A percentile compares a stretch with the other conserved stretches of the same genome.
phyloP scores from a whole-genome alignment of 1,284 basidiomycete genomes.

The Heterobasidion parviporum region DNA sequence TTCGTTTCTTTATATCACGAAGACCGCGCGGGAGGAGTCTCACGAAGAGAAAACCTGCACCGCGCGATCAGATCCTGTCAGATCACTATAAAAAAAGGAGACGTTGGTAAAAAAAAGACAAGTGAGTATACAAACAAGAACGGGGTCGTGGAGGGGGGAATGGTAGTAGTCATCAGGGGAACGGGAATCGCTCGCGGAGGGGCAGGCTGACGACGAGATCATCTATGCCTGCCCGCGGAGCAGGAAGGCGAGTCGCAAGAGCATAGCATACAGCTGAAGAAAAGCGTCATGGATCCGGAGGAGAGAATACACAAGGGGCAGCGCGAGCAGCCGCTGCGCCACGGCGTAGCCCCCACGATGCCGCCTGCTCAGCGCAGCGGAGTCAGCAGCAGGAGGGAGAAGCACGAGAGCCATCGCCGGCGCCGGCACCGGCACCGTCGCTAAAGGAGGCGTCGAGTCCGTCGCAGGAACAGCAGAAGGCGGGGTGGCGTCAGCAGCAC shows the following conservation, averaged over 20 bases:
- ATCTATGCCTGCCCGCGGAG: background rate
- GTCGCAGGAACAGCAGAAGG: background rate
- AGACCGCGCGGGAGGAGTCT: too few relatives aligned
- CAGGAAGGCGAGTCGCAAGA: slow-evolving; percentile 27
- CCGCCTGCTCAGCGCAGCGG: slow-evolving; percentile 1
- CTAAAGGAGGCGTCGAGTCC: too few relatives aligned
- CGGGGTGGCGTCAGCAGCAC: background rate
- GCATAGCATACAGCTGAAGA: slow-evolving; percentile 11
- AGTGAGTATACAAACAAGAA: background rate
- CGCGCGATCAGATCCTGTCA: too few relatives aligned
- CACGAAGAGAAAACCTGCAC: too few relatives aligned
- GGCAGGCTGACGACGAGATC: background rate
- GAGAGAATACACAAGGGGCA: slow-evolving; percentile 1
- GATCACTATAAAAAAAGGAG: too few relatives aligned
- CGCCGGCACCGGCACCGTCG: too few relatives aligned
- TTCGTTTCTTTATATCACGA: too few relatives aligned
- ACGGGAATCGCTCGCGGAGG: background rate
- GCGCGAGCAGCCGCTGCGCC: background rate
- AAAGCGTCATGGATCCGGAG: slow-evolving; percentile 7
- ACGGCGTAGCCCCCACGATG: slow-evolving; percentile 1
- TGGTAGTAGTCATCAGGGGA: too few relatives aligned
- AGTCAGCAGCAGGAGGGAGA: background rate
- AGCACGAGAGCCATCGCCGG: too few relatives aligned
- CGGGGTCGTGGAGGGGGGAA: background rate
- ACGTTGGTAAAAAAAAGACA: background rate